Percentiles rank a stretch among this genome's conserved stretches.
phyloP scores from a whole-genome alignment of 164 flowering plant species.

The Tetrastigma voinierianum region DNA sequence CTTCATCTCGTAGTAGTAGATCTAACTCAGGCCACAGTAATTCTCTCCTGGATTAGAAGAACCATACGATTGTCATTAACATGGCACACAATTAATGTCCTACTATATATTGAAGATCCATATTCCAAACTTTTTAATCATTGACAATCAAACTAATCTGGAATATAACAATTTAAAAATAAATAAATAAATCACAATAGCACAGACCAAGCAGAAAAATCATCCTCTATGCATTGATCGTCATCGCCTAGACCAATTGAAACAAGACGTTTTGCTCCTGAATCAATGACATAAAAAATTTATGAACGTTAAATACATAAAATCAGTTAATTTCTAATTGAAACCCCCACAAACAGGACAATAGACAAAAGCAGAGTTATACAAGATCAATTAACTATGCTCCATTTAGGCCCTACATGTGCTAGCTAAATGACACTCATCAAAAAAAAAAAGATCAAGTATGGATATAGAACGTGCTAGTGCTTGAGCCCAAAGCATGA shows the following conservation, averaged over 20 bases:
- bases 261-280: constrained; percentile 64
- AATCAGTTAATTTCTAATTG: neutral
- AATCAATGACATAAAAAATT: constrained; percentile 2
- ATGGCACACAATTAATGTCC: constrained; percentile 2
- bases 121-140: no score
- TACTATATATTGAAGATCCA: neutral
- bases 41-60: constrained; percentile 55
- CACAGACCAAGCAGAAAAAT: constrained; percentile 77
- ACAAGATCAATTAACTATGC: no score
- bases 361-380: no score
- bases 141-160: neutral
- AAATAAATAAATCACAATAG: neutral
- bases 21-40: constrained; percentile 82
- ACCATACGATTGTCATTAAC: neutral
- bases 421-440: no score
- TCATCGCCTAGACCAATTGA: constrained; percentile 74
- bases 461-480: no score
- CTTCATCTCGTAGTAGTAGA: constrained; percentile 61
- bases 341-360: no score
- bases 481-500: no score
- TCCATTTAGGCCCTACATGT: no score
- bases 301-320: neutral
- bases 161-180: neutral
- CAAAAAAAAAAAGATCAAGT: no score
- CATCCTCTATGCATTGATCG: constrained; percentile 93